These are phyloP conservation scores for Crithidia expoeki DNA, from an alignment of 208 protist species.

Conservation along the genomic window DNA sequence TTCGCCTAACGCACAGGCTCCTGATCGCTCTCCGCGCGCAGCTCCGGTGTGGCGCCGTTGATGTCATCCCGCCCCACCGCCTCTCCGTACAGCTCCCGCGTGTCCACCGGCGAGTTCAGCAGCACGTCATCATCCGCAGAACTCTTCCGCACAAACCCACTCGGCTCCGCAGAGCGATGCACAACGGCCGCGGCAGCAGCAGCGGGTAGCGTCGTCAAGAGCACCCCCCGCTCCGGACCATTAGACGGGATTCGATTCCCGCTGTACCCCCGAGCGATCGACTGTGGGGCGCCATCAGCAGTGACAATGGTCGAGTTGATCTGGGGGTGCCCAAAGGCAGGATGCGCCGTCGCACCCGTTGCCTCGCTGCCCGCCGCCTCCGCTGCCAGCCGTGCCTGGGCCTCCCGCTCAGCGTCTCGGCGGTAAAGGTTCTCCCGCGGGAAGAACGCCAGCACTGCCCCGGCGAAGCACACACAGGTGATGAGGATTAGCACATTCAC, in stretches of 20 bases:
- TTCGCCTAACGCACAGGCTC: too few species aligned
- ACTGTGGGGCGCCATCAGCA: background rate
- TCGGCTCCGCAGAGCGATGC: background rate
- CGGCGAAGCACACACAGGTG: conserved; percentile 43
- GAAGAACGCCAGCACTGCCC: conserved; percentile 46
- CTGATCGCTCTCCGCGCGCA: conserved; percentile 10
- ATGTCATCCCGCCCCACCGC: conserved; percentile 7
- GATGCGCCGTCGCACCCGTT: background rate
- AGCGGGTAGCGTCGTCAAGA: background rate
- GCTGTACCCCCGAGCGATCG: too few species aligned
- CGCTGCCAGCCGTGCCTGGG: conserved; percentile 6
- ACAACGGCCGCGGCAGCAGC: background rate
- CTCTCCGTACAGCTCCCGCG: background rate
- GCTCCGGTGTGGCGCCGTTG: conserved; percentile 21
- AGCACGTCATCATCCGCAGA: conserved; percentile 16
- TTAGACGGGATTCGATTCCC: background rate
- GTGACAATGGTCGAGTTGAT: background rate
- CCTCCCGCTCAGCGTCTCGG: conserved; percentile 41
- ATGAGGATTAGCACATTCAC: conserved; percentile 65
- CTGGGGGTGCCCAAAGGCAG: background rate
- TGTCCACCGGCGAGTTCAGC: conserved; percentile 1
- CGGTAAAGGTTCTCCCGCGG: conserved; percentile 61
- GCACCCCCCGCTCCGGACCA: background rate
- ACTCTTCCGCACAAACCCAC: background rate
- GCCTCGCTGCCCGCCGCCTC: conserved; percentile 1